These are phyloP conservation scores for Lactarius sp. DNA, from an alignment of 768 basidiomycete genomes.

Conservation along the genomic window DNA sequence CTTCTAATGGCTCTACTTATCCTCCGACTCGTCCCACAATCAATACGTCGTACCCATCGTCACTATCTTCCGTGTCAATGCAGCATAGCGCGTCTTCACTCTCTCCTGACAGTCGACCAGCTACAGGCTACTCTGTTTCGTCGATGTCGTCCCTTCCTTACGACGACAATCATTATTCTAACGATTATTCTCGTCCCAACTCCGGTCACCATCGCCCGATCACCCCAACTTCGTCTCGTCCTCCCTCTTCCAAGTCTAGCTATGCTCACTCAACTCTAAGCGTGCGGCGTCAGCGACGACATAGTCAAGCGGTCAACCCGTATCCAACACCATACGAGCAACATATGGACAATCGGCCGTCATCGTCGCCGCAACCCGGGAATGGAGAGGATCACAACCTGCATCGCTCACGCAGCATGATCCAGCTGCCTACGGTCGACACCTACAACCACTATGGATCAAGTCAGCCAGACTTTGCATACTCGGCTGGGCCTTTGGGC, in stretches of 20 bases:
- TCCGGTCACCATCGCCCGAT: conserved; percentile 64
- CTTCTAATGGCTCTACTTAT: conserved; percentile 40
- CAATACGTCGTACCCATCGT: conserved; percentile 58
- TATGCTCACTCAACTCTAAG: conserved; percentile 52
- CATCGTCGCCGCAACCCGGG: conserved; percentile 27
- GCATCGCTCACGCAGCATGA: conserved; percentile 80
- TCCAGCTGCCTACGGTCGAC: conserved; percentile 69
- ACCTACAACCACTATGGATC: conserved; percentile 29
- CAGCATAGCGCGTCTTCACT: conserved; percentile 64
- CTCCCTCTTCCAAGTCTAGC: conserved; percentile 60
- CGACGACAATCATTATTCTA: conserved; percentile 43
- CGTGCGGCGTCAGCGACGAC: conserved; percentile 68
- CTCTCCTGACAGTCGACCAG: conserved; percentile 82
- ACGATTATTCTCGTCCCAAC: conserved; percentile 64
- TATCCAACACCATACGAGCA: conserved; percentile 78
- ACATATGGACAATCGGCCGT: conserved; percentile 29
- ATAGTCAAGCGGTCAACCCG: conserved; percentile 83
- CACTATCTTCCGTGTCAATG: conserved; percentile 37
- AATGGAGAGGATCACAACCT: conserved; percentile 45
- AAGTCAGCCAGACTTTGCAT: conserved; percentile 68
- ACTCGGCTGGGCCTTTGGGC: conserved; percentile 51
- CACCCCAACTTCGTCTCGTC: conserved; percentile 63
- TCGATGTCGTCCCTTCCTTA: conserved; percentile 63
- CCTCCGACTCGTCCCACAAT: conserved; percentile 57
- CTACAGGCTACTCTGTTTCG: conserved; percentile 81